A percentile compares a stretch with the other conserved stretches of the same genome.
Evolutionary conservation across 192 early-diverging fungal species (phyloP).

Genomic region (Pilobolus umbonatus): DNA sequence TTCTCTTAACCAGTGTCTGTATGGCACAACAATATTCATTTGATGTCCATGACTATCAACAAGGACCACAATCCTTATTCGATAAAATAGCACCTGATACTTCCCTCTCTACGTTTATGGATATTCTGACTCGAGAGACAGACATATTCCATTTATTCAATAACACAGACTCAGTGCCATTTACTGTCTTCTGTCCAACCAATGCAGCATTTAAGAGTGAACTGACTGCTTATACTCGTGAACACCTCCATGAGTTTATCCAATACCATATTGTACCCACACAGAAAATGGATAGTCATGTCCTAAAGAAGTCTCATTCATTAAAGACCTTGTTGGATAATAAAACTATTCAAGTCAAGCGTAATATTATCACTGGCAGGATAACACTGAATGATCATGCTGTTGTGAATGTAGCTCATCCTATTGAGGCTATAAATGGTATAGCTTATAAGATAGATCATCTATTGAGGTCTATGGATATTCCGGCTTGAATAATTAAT

Average conservation of each 20-base stretch:
- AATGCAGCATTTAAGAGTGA: slow-evolving; percentile 26
- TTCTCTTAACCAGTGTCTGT: no score
- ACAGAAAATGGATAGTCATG: slow-evolving; percentile 4
- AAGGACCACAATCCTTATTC: slow-evolving; percentile 36
- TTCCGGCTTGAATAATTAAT: no score
- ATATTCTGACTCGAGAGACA: slow-evolving; percentile 27
- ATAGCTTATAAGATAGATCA: slow-evolving; percentile 33
- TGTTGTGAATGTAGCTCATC: slow-evolving; percentile 7
- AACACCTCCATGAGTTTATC: slow-evolving; percentile 23
- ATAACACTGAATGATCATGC: slow-evolving; percentile 16
- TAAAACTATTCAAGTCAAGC: slow-evolving; percentile 12
- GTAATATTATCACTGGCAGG: slow-evolving; percentile 1
- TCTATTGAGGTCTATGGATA: slow-evolving; percentile 17
- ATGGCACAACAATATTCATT: no score
- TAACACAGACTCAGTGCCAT: not conserved
- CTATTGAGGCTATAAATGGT: slow-evolving; percentile 25
- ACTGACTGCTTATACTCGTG: not conserved
- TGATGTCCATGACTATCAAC: no score
- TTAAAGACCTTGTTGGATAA: slow-evolving; percentile 13
- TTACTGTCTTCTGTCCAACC: slow-evolving; percentile 32
- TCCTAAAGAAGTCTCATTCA: slow-evolving; percentile 8
- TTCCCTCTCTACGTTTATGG: slow-evolving; percentile 31
- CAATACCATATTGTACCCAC: slow-evolving; percentile 27
- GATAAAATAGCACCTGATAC: slow-evolving; percentile 29
- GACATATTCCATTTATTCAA: slow-evolving; percentile 23